Conservation (phyloP, 2,329 filamentous ascomycete genomes). For the Orbilia brochopaga region DNA sequence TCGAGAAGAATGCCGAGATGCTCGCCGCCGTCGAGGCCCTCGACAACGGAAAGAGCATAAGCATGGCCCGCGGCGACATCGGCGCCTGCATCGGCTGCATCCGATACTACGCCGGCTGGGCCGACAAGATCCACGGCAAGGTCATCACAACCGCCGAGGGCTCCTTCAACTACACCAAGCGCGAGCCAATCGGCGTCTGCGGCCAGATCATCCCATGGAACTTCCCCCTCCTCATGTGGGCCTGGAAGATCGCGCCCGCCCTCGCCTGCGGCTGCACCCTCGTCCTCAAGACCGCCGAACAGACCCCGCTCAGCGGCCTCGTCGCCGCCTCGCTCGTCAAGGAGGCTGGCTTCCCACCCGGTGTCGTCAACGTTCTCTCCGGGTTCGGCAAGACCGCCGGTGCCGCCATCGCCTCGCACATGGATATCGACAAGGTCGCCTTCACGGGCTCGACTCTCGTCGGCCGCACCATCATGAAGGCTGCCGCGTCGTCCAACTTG, state of each 20-base stretch:
- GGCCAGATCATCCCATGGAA: conserved; percentile 91
- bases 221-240: conserved; percentile 74
- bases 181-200: conserved; percentile 80
- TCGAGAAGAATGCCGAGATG: conserved; percentile 76
- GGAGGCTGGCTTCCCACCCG: conserved; percentile 78
- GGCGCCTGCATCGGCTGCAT: conserved; percentile 71
- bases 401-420: conserved; percentile 75
- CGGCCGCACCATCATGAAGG: conserved; percentile 79
- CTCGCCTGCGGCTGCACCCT: conserved; percentile 75
- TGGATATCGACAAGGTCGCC: conserved; percentile 81
- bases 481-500: conserved; percentile 75
- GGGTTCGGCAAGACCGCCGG: conserved; percentile 80
- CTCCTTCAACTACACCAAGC: conserved; percentile 82
- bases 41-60: conserved; percentile 84
- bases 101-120: conserved; percentile 88
- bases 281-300: conserved; percentile 76
- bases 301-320: conserved; percentile 74
- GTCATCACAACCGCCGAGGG: conserved; percentile 78
- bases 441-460: conserved; percentile 79
- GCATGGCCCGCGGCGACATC: conserved; percentile 77
- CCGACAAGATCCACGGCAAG: conserved; percentile 79
- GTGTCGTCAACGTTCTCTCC: conserved; percentile 77
- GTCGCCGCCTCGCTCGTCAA: conserved; percentile 70
- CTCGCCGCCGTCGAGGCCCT: conserved; percentile 83
- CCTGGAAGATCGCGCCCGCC: conserved; percentile 81